These are phyloP conservation scores for Oenanthe sinensis DNA, from an alignment of 129 eudicot species.

Conservation along the genomic window DNA sequence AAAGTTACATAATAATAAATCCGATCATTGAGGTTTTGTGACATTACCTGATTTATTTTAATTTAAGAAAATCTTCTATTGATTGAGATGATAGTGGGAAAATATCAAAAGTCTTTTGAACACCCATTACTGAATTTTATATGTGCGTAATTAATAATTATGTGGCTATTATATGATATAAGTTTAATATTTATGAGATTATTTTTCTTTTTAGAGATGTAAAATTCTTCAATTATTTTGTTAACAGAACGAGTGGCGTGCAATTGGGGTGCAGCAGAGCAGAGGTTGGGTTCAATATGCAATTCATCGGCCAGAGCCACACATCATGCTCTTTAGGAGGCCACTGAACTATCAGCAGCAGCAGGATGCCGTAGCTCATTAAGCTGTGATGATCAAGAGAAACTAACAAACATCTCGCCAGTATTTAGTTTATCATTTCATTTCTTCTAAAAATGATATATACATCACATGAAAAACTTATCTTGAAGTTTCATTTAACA, in stretches of 20 bases:
- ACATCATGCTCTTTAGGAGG: conserved; percentile 98
- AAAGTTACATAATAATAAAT: too few species aligned
- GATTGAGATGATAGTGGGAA: not conserved
- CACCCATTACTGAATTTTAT: not conserved
- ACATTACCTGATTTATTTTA: too few species aligned
- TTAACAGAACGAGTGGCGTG: conserved; percentile 86
- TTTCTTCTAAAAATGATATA: not conserved
- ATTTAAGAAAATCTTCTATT: not conserved
- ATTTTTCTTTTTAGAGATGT: not conserved
- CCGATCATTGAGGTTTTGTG: too few species aligned
- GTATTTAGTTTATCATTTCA: not conserved
- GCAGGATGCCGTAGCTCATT: conserved; percentile 51
- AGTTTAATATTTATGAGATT: not conserved
- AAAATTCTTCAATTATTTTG: not conserved
- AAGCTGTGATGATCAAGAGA: conserved; percentile 8
- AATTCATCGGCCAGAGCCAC: conserved; percentile 95
- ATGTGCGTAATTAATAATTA: not conserved
- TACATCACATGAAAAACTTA: not conserved
- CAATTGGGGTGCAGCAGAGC: conserved; percentile 96
- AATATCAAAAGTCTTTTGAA: not conserved
- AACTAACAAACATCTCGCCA: not conserved
- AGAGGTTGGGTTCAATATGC: conserved; percentile 99
- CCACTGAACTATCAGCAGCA: conserved; percentile 29
- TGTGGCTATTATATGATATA: not conserved
- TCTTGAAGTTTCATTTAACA: not conserved